A percentile compares a stretch with the other conserved stretches of the same genome.
Conservation (phyloP, 2,329 filamentous ascomycete genomes). For the Alternaria arbusti region DNA sequence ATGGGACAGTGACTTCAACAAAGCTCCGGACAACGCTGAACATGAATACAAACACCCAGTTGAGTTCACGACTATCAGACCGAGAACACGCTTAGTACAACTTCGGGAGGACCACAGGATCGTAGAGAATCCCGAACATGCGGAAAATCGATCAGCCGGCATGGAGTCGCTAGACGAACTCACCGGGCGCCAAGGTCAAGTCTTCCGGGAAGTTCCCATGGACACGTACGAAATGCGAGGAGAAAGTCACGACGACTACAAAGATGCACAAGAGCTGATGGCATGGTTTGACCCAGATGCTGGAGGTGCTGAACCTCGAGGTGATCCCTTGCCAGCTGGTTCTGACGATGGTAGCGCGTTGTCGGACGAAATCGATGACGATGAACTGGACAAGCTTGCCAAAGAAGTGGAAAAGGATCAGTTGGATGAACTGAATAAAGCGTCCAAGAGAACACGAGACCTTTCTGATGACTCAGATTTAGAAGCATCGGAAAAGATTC, state of each 20-base stretch:
- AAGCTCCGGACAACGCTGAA: background rate
- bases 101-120: background rate
- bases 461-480: background rate
- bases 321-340: background rate
- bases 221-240: background rate
- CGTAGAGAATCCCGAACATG: background rate
- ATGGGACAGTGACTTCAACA: background rate
- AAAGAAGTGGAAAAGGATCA: background rate
- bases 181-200: background rate
- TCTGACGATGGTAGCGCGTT: background rate
- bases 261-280: background rate
- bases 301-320: background rate
- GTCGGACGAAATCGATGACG: background rate
- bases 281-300: background rate
- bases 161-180: background rate
- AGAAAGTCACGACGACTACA: background rate
- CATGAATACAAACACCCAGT: background rate
- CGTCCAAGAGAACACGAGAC: background rate
- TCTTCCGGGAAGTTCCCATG: background rate
- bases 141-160: background rate
- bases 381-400: background rate
- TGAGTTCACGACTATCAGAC: background rate
- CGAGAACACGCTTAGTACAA: background rate
- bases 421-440: background rate
- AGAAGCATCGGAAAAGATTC: background rate